These are phyloP conservation scores for Schoenoplectus tabernaemontani DNA, from an alignment of 202 grass and related monocot genomes.

Conservation along the genomic window DNA sequence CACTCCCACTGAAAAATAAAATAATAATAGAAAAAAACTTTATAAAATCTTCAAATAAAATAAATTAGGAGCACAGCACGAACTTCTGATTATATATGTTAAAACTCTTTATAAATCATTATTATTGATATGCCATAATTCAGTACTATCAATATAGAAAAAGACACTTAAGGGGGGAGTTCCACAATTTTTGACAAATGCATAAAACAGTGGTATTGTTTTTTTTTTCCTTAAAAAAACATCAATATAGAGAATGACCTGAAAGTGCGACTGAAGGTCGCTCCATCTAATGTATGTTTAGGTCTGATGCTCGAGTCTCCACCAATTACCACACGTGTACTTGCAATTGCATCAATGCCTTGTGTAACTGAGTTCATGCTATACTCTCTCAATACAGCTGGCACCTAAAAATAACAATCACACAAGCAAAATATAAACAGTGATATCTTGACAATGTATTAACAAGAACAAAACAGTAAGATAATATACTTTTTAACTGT, in stretches of 20 bases:
- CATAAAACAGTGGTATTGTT: too few relatives aligned
- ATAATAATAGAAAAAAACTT: not conserved
- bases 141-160: too few relatives aligned
- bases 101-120: too few relatives aligned
- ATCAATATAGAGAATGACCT: conserved; percentile 29
- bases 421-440: not conserved
- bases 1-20: conserved; percentile 64
- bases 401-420: conserved; percentile 37
- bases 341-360: conserved; percentile 93
- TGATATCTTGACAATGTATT: not conserved
- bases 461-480: conserved; percentile 3
- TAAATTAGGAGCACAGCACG: too few relatives aligned
- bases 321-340: conserved; percentile 54
- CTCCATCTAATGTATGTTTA: conserved; percentile 42
- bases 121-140: too few relatives aligned
- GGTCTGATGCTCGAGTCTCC: conserved; percentile 30
- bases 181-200: too few relatives aligned
- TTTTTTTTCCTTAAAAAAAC: too few relatives aligned
- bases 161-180: too few relatives aligned
- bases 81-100: too few relatives aligned
- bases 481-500: not conserved
- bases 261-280: conserved; percentile 51
- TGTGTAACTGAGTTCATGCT: conserved; percentile 68
- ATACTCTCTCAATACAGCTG: conserved; percentile 68
- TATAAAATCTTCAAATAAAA: not conserved